These are phyloP conservation scores for Olyra latifolia DNA, from an alignment of 176 grass and related monocot species.

Conservation along the genomic window DNA sequence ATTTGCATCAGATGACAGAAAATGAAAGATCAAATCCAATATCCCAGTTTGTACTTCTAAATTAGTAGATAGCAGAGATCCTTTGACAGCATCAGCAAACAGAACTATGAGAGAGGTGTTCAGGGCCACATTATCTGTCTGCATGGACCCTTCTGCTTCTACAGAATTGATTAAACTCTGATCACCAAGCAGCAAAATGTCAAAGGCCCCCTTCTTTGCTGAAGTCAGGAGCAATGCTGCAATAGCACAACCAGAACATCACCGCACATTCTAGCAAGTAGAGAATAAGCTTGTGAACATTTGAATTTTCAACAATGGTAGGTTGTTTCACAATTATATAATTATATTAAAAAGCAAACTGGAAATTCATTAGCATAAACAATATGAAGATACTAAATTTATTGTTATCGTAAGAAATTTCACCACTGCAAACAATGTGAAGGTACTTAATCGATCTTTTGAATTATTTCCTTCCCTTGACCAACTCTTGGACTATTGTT, in stretches of 20 bases:
- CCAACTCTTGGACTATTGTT: slow-evolving; percentile 11
- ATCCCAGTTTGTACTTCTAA: slow-evolving; percentile 67
- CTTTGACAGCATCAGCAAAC: slow-evolving; percentile 94
- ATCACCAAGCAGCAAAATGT: slow-evolving; percentile 43
- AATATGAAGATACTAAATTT: slow-evolving; percentile 24
- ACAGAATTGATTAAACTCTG: slow-evolving; percentile 31
- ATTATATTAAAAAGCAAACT: slow-evolving; percentile 17
- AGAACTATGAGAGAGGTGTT: slow-evolving; percentile 53
- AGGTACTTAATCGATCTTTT: slow-evolving; percentile 12
- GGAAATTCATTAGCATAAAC: neutral
- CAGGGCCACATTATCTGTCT: slow-evolving; percentile 33
- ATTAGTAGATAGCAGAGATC: slow-evolving; percentile 84
- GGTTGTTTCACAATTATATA: slow-evolving; percentile 1
- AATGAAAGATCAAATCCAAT: slow-evolving; percentile 90
- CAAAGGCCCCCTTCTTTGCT: slow-evolving; percentile 59
- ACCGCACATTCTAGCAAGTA: slow-evolving; percentile 13
- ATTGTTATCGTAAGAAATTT: neutral
- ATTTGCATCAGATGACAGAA: slow-evolving; percentile 63
- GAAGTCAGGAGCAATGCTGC: slow-evolving; percentile 85
- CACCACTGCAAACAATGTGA: slow-evolving; percentile 14
- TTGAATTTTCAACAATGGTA: slow-evolving; percentile 13
- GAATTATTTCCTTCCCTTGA: slow-evolving; percentile 20
- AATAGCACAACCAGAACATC: slow-evolving; percentile 38
- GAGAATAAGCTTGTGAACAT: neutral
- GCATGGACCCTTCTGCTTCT: slow-evolving; percentile 46